A percentile compares a stretch with the other conserved stretches of the same genome.
Conservation (phyloP, 179 eudicot species). For the Spergularia azorica region DNA sequence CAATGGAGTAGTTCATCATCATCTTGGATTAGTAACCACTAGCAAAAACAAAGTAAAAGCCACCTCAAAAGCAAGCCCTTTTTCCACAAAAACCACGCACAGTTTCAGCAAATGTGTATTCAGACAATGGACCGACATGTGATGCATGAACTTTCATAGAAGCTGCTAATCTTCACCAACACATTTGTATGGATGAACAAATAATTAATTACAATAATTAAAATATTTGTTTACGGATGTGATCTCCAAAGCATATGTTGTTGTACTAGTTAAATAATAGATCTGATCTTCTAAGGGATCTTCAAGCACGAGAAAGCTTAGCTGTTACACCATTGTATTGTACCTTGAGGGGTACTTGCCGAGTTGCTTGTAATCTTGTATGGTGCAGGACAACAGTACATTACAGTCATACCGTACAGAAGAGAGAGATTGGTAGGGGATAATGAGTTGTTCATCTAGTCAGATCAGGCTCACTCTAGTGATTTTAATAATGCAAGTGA, state of each 20-base stretch:
- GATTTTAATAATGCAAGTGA: background rate
- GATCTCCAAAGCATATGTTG: too few species aligned
- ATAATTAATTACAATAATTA: background rate
- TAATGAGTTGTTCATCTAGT: background rate
- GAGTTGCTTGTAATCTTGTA: background rate
- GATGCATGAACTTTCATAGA: slow-evolving; percentile 24
- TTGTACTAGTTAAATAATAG: background rate
- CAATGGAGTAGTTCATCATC: background rate
- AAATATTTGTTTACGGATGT: too few species aligned
- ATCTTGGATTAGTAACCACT: background rate
- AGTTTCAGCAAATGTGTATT: background rate
- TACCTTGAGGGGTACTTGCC: slow-evolving; percentile 14
- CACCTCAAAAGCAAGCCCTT: slow-evolving; percentile 28
- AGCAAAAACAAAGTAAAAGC: slow-evolving; percentile 10
- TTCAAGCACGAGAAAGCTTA: slow-evolving; percentile 18
- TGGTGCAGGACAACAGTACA: slow-evolving; percentile 10
- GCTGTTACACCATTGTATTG: slow-evolving; percentile 22
- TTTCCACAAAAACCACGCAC: slow-evolving; percentile 7
- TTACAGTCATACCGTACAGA: background rate
- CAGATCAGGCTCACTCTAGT: background rate
- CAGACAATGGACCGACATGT: slow-evolving; percentile 23
- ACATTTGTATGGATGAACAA: background rate
- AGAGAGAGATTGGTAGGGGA: background rate
- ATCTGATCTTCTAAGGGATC: background rate
- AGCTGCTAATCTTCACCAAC: slow-evolving; percentile 17